A percentile compares a stretch with the other conserved stretches of the same genome.
Conservation (phyloP, 495 filamentous ascomycete species). For the Aspergillus indologenus region DNA sequence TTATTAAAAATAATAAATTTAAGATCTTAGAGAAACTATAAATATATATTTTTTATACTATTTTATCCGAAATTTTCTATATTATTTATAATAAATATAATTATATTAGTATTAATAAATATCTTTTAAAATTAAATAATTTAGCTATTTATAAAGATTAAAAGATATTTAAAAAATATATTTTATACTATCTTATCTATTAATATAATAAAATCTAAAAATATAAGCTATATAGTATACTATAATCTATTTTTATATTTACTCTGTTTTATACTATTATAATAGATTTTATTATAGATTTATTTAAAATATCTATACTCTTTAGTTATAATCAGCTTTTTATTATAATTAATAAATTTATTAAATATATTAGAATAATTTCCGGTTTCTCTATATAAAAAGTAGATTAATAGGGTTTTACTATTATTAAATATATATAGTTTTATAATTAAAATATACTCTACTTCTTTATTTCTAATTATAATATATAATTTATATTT, state of each 20-base stretch:
- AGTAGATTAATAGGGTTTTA: neutral
- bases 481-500: conserved; percentile 2
- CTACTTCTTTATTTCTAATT: no score
- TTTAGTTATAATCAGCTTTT: neutral
- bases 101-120: neutral
- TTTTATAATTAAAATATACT: conserved; percentile 6
- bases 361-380: conserved; percentile 1
- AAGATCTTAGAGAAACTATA: neutral
- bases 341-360: neutral
- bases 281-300: conserved; percentile 3
- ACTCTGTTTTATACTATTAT: neutral
- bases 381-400: neutral
- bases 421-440: neutral
- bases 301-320: neutral
- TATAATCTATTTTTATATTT: neutral
- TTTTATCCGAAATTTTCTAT: neutral
- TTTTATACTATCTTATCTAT: neutral
- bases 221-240: neutral
- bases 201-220: neutral
- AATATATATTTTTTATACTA: neutral
- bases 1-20: neutral
- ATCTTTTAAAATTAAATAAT: neutral
- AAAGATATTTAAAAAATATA: neutral
- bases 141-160: neutral
- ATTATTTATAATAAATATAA: conserved; percentile 1